Percentiles rank a stretch among this genome's conserved stretches.
These are phyloP conservation scores for Tolypocladium cylindrosporum DNA, from an alignment of 2,329 filamentous ascomycete genomes.

Conservation along the genomic window DNA sequence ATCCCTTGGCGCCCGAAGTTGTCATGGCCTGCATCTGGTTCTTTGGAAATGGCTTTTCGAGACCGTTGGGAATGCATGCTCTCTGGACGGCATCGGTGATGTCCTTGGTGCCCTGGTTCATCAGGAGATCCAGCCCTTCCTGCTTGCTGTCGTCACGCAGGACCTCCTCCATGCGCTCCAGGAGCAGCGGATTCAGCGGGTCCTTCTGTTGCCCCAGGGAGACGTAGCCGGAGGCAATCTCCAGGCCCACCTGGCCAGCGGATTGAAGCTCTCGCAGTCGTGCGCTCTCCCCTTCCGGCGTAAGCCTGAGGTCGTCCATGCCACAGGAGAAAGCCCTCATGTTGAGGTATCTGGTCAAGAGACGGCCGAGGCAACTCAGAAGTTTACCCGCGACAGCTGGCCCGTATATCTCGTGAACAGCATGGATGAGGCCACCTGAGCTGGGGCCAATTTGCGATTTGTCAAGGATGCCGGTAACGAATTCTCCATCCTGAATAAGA, in stretches of 20 bases:
- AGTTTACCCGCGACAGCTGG: slow-evolving; percentile 77
- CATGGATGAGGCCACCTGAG: slow-evolving; percentile 79
- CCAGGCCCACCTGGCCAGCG: slow-evolving; percentile 60
- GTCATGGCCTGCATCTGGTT: slow-evolving; percentile 99
- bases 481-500: slow-evolving; percentile 75
- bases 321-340: slow-evolving; percentile 96
- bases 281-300: slow-evolving; percentile 62
- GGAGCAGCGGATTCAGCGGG: slow-evolving; percentile 60
- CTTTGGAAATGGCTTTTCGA: slow-evolving; percentile 86
- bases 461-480: slow-evolving; percentile 85
- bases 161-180: slow-evolving; percentile 76
- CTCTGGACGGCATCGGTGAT: slow-evolving; percentile 73
- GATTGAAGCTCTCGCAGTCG: slow-evolving; percentile 59
- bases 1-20: slow-evolving; percentile 89
- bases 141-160: slow-evolving; percentile 87
- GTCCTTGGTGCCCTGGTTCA: slow-evolving; percentile 58
- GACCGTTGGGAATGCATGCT: slow-evolving; percentile 67
- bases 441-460: slow-evolving; percentile 90
- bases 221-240: slow-evolving; percentile 81
- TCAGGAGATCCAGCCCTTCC: slow-evolving; percentile 77
- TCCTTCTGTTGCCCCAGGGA: slow-evolving; percentile 59
- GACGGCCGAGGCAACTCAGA: slow-evolving; percentile 77
- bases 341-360: slow-evolving; percentile 81
- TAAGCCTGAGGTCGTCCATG: slow-evolving; percentile 89
- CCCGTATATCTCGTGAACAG: slow-evolving; percentile 88